Conservation (phyloP, 768 basidiomycete species). For the Macrolepiota albuminosa region DNA sequence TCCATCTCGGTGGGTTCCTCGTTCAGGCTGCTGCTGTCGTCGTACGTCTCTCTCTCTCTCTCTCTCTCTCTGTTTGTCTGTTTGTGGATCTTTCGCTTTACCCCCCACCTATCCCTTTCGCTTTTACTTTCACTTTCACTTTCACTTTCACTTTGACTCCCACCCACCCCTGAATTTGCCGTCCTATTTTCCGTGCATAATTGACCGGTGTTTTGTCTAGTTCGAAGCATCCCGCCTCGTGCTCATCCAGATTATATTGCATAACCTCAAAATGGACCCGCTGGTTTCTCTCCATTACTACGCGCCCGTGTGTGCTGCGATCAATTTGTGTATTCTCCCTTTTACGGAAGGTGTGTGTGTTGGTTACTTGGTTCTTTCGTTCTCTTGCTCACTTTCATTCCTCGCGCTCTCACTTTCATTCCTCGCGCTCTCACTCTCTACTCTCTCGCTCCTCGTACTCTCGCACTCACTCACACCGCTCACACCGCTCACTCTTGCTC, state of each 20-base stretch:
- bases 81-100: no score
- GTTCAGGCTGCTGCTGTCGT: conserved; percentile 83
- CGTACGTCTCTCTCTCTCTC: conserved; percentile 40
- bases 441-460: no score
- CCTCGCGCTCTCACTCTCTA: no score
- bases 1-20: conserved; percentile 83
- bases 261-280: conserved; percentile 97
- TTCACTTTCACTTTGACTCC: background rate
- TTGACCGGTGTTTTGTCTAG: conserved; percentile 13
- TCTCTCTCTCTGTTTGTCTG: no score
- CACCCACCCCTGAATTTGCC: no score
- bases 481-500: background rate
- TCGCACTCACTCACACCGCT: no score
- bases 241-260: conserved; percentile 92
- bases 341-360: conserved; percentile 73
- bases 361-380: background rate
- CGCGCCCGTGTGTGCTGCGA: conserved; percentile 88
- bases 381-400: background rate
- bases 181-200: background rate
- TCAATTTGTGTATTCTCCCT: conserved; percentile 83
- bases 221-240: conserved; percentile 94
- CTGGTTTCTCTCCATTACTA: conserved; percentile 95
- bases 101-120: no score
- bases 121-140: no score
- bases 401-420: no score